phyloP scores from a whole-genome alignment of 371 early-diverging fungal genomes.

The Mucor saturninus region DNA sequence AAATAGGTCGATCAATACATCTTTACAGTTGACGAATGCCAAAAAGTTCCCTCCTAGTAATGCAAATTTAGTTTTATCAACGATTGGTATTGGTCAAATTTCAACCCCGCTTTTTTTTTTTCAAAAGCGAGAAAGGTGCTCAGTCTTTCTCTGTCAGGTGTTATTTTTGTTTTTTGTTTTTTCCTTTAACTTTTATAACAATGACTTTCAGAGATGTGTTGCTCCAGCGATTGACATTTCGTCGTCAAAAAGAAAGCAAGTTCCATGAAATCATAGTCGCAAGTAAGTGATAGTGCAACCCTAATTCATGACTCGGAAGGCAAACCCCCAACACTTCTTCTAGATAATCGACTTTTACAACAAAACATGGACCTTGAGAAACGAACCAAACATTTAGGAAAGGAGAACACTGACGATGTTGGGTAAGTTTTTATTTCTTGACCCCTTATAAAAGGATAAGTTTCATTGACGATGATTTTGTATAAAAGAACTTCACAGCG shows the following conservation, averaged over 20 bases:
- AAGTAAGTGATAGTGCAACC: constrained; percentile 21
- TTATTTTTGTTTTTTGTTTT: not conserved
- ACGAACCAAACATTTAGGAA: constrained; percentile 23
- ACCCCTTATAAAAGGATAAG: not conserved
- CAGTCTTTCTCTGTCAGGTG: no score
- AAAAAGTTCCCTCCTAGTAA: no score
- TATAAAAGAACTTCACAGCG: constrained; percentile 17
- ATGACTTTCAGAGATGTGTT: constrained; percentile 34
- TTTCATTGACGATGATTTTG: not conserved
- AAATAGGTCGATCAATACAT: no score
- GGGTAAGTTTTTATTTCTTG: not conserved
- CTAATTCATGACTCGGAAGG: not conserved
- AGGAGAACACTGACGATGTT: constrained; percentile 4
- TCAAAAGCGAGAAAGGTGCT: no score
- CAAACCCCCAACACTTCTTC: not conserved
- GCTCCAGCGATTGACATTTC: constrained; percentile 24
- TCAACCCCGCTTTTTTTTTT: no score
- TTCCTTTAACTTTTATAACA: not conserved
- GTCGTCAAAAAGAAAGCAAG: constrained; percentile 26
- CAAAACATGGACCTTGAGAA: constrained; percentile 32
- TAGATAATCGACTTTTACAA: constrained; percentile 40
- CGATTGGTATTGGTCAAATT: no score
- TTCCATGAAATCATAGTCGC: constrained; percentile 35
- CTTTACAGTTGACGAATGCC: no score
- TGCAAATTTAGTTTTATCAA: no score